These are phyloP conservation scores for Lagerstroemia speciosa DNA, from an alignment of 345 rosid genomes.

Conservation along the genomic window DNA sequence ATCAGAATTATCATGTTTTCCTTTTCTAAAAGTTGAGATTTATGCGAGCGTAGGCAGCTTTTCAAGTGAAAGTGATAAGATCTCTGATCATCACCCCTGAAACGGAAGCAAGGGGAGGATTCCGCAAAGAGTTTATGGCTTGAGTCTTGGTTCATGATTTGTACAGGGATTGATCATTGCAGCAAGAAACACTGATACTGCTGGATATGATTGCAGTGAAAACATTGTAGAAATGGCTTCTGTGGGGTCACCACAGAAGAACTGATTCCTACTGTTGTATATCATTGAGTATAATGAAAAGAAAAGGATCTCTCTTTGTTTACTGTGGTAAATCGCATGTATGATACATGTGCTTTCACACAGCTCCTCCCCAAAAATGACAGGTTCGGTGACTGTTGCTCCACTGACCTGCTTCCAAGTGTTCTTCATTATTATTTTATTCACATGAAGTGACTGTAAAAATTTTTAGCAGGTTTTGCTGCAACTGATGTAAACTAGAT, in stretches of 20 bases:
- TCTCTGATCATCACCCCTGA: conserved; percentile 17
- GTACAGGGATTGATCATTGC: conserved; percentile 11
- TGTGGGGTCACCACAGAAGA: background rate
- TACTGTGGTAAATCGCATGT: too few relatives aligned
- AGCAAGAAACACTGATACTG: conserved; percentile 5
- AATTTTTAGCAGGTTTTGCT: too few relatives aligned
- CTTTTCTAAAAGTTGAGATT: background rate
- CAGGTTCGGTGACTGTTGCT: too few relatives aligned
- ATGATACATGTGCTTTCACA: too few relatives aligned
- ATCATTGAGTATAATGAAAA: background rate
- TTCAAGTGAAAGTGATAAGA: conserved; percentile 60
- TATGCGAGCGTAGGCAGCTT: conserved; percentile 40
- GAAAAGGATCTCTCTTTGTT: background rate
- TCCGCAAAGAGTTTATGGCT: conserved; percentile 5
- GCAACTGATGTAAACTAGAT: too few relatives aligned
- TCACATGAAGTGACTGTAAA: too few relatives aligned
- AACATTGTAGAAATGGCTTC: background rate
- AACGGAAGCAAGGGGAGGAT: conserved; percentile 28
- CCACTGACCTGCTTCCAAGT: too few relatives aligned
- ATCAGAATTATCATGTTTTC: background rate
- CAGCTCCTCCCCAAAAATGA: too few relatives aligned
- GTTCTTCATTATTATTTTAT: too few relatives aligned
- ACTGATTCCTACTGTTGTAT: background rate
- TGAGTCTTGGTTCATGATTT: background rate
- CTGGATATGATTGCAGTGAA: background rate